Conservation (phyloP, 257 asterid species). For the Rubia yunnanensis region DNA sequence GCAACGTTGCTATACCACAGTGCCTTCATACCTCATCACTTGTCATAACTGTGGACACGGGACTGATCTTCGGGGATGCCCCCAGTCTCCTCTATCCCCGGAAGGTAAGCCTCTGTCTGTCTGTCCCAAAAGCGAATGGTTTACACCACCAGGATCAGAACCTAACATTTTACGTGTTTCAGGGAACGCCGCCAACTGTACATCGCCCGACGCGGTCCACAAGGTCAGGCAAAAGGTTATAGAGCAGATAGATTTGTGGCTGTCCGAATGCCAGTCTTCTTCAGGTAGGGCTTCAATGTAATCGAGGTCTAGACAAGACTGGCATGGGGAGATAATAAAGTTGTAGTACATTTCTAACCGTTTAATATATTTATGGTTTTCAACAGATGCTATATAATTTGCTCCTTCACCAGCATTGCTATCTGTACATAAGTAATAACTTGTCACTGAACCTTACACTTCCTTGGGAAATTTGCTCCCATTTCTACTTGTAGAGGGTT, state of each 20-base stretch:
- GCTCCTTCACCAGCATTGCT: not conserved
- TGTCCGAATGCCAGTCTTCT: slow-evolving; percentile 60
- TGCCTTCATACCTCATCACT: slow-evolving; percentile 74
- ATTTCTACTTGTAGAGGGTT: not conserved
- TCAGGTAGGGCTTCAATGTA: slow-evolving; percentile 49
- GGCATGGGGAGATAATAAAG: not conserved
- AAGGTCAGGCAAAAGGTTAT: slow-evolving; percentile 68
- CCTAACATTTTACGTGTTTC: slow-evolving; percentile 15
- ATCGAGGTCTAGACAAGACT: not conserved
- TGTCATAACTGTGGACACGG: slow-evolving; percentile 98
- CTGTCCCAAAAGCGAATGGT: not conserved
- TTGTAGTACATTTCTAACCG: not conserved
- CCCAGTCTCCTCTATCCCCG: slow-evolving; percentile 73
- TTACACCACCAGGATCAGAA: not conserved
- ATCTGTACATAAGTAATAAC: not conserved
- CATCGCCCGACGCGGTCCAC: slow-evolving; percentile 63
- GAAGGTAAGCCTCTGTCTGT: slow-evolving; percentile 43
- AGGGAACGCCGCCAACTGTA: slow-evolving; percentile 74
- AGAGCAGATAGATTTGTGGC: slow-evolving; percentile 63
- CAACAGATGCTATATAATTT: slow-evolving; percentile 8
- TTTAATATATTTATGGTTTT: not conserved
- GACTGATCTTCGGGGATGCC: slow-evolving; percentile 90
- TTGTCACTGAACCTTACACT: not conserved
- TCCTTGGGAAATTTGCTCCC: not conserved
- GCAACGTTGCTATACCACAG: slow-evolving; percentile 31